Base-by-base conservation (phyloP, 2,329 filamentous ascomycete species). In the Drechslerella coelobrocha region DNA sequence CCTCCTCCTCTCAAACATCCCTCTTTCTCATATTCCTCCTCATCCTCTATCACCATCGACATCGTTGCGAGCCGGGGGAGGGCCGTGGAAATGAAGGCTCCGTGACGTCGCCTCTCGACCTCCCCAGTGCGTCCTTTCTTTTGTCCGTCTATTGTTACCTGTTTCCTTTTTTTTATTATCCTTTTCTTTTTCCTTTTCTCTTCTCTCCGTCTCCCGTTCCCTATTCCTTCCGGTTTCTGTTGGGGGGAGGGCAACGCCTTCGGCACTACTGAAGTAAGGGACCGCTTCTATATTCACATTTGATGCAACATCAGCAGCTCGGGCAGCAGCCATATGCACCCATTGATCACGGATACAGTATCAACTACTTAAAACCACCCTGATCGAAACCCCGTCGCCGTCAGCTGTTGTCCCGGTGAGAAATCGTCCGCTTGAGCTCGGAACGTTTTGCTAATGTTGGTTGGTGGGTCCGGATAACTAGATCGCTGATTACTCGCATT, bases 51-150 rank as follows among this genome's bases (percentile, higher is more conserved):
- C 21, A 21, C 27, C 17, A 47, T 43, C 21, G 41, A 45, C 17
- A 45, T 31, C 29, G 29, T 17, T 45, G 41, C 41, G 41, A 17
- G 41, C 61, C 29, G 54, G 29, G 45, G 29, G 21, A 60, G 54
- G 55, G 26, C 65, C 52, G 45, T 69, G 51, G 65, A 69, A 45
- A 69, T 69, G 65, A 69, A 62, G 65, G 57, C 57, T 61, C 65
- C 65, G 65, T 69, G 65, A 69, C 39, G 41, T 24, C 41, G 54
- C 27, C 60, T 37, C 14, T 61, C 51, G 54, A 27, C 56, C 47
- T 52, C 41, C 60, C 57, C 23, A 60, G 48, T 66, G 56, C 50
- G 65, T 59, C 56, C 54, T 61, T 59, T 43, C 51, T 56, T 61
- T 43, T 37, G 63, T 56, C 55, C 52, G 60, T 59, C 29, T 41